phyloP scores from a whole-genome alignment of 257 asterid species.

The Fraxinus cuspidata region DNA sequence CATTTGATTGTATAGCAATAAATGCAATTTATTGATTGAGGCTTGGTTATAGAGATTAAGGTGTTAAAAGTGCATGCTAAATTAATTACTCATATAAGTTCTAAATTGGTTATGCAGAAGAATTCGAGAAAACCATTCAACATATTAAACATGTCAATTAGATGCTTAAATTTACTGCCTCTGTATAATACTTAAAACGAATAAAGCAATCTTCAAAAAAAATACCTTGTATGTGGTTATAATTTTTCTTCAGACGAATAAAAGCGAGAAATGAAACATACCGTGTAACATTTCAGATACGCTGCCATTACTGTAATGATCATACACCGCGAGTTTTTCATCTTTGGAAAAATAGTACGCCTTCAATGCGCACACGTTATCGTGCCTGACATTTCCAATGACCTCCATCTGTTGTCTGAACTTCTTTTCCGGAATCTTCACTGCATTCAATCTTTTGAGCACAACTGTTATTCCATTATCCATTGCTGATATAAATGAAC shows the following conservation, averaged over 20 bases:
- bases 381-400: slow-evolving; percentile 36
- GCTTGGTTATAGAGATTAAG: not conserved
- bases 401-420: slow-evolving; percentile 43
- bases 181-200: too few species aligned
- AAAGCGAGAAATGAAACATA: not conserved
- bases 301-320: slow-evolving; percentile 15
- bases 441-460: slow-evolving; percentile 40
- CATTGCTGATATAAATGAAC: slow-evolving; percentile 35
- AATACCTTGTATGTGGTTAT: not conserved
- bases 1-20: not conserved
- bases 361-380: slow-evolving; percentile 33
- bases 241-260: not conserved
- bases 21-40: not conserved
- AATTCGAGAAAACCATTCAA: not conserved
- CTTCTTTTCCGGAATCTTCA: slow-evolving; percentile 28
- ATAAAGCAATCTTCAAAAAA: not conserved
- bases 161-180: not conserved
- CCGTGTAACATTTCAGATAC: not conserved
- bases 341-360: slow-evolving; percentile 49
- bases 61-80: not conserved
- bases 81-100: not conserved
- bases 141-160: not conserved
- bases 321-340: slow-evolving; percentile 44
- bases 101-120: not conserved
- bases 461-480: slow-evolving; percentile 36